Conservation (phyloP, 2,329 filamentous ascomycete genomes). For the Fusarium udum region DNA sequence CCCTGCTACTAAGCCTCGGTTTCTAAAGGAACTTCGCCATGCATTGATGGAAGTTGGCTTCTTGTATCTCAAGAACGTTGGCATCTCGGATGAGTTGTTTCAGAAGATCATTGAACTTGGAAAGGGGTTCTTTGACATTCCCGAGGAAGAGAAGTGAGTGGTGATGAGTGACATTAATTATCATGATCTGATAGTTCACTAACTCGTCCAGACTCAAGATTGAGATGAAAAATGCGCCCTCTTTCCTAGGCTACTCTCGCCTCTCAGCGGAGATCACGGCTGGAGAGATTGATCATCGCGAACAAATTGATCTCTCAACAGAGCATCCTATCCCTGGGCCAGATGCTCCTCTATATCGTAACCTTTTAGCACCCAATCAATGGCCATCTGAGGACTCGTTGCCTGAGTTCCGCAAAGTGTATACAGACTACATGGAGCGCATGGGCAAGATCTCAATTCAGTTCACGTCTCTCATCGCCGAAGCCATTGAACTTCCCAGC, state of each 20-base stretch:
- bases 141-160: constrained; percentile 75
- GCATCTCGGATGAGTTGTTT: constrained; percentile 73
- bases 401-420: constrained; percentile 73
- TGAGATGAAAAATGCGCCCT: constrained; percentile 78
- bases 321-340: constrained; percentile 73
- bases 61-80: constrained; percentile 83
- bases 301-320: constrained; percentile 88
- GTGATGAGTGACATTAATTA: not conserved
- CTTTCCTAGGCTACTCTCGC: constrained; percentile 75
- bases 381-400: constrained; percentile 75
- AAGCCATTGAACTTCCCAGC: constrained; percentile 77
- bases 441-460: constrained; percentile 78
- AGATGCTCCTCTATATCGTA: constrained; percentile 74
- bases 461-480: constrained; percentile 84
- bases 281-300: constrained; percentile 78
- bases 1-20: constrained; percentile 73
- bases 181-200: not conserved
- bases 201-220: constrained; percentile 62
- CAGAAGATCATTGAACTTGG: constrained; percentile 73
- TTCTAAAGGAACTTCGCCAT: constrained; percentile 75
- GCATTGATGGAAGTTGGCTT: constrained; percentile 90
- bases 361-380: constrained; percentile 80
- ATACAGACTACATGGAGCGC: constrained; percentile 77
- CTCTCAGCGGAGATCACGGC: constrained; percentile 77
- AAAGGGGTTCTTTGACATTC: constrained; percentile 79